Evolutionary conservation across 768 basidiomycete species (phyloP).

Genomic region (Russula virescens): DNA sequence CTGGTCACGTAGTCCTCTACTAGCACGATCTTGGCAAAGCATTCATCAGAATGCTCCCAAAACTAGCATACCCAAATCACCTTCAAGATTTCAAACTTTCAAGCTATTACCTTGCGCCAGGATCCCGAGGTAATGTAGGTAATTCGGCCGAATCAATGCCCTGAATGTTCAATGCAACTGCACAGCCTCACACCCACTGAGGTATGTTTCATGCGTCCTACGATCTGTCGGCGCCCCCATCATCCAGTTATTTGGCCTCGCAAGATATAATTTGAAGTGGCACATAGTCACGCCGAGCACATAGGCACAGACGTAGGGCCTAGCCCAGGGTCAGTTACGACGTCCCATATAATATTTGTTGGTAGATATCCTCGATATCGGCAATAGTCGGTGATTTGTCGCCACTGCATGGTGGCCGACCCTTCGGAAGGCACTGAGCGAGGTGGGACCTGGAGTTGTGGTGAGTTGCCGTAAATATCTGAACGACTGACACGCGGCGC

Average conservation of each 20-base stretch:
- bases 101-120: conserved; percentile 3
- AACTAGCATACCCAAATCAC: background rate
- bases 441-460: background rate
- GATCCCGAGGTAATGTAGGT: conserved; percentile 2
- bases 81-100: background rate
- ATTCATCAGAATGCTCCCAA: background rate
- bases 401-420: background rate
- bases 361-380: background rate
- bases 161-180: background rate
- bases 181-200: background rate
- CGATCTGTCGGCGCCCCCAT: background rate
- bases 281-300: background rate
- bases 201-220: background rate
- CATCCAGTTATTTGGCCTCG: background rate
- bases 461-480: background rate
- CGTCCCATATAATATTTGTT: background rate
- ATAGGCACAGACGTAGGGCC: background rate
- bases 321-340: background rate
- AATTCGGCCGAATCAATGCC: background rate
- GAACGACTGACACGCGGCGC: background rate
- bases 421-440: background rate
- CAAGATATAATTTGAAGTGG: background rate
- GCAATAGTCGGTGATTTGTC: background rate
- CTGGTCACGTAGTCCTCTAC: background rate
- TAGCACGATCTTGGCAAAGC: background rate